Conservation (phyloP, 2,329 filamentous ascomycete genomes). For the Penicillium brasilianum region DNA sequence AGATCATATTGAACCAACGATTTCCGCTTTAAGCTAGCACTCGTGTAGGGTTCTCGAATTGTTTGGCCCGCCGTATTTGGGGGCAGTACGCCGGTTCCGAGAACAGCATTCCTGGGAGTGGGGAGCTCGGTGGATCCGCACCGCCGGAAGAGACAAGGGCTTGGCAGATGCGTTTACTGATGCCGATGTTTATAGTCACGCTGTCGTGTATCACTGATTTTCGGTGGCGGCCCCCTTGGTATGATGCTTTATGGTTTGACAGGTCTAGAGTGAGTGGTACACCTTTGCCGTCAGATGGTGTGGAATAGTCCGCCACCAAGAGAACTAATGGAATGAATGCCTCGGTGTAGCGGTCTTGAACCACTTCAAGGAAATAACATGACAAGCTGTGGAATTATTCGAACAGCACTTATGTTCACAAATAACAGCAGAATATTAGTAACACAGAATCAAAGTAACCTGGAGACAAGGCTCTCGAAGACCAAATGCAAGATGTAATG, state of each 20-base stretch:
- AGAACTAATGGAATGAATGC: no score
- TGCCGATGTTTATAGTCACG: neutral
- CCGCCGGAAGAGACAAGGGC: neutral
- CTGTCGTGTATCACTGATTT: no score
- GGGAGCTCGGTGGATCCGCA: neutral
- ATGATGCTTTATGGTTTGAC: no score
- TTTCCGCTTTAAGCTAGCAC: neutral
- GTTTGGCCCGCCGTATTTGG: slow-evolving; percentile 5
- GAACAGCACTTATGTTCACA: slow-evolving; percentile 24
- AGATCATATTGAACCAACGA: neutral
- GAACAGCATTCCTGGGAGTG: slow-evolving; percentile 8
- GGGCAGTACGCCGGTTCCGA: slow-evolving; percentile 1
- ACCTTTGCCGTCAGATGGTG: neutral
- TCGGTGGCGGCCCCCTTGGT: no score
- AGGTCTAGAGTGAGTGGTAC: neutral
- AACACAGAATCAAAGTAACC: slow-evolving; percentile 14
- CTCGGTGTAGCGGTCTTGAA: no score
- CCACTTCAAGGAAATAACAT: neutral
- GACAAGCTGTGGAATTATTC: neutral
- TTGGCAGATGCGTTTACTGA: neutral
- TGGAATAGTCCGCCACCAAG: no score
- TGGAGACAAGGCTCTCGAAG: neutral
- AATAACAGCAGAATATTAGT: slow-evolving; percentile 9
- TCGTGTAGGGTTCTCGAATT: neutral
- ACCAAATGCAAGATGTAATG: slow-evolving; percentile 6